Base-by-base conservation (phyloP, 2,329 filamentous ascomycete species). In the Zymoseptoria brevis region DNA sequence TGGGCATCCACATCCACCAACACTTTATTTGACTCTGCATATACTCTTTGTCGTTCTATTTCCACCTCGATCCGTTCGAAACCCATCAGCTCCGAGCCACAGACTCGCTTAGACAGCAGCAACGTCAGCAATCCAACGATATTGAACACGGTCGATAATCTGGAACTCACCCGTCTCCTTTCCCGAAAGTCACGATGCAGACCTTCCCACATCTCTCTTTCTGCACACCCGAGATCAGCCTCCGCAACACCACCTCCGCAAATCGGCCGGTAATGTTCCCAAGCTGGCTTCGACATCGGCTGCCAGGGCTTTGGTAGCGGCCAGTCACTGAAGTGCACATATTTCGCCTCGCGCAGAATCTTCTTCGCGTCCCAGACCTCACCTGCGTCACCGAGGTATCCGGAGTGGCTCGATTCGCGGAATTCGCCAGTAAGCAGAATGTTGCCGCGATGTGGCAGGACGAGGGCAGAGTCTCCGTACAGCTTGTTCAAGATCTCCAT, bases 241-340 rank as follows among this genome's bases (percentile, higher is more conserved):
- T 55, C 55, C 50, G 57, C 57, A 45, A 54, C 53, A n/a, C 26
- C 55, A 30, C 57, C 59, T 8, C 13, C 50, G 54, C 76, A 77
- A 59, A 74, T 71, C 5, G 76, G 76, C 66, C 74, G 73, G 60
- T 74, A 72, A 55, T 74, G 71, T 41, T 68, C 66, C 6, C 75
- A 62, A 19, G 73, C 69, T 41, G 51, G 21, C n/a, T 11, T 74
- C 69, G 13, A 63, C 50, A n/a, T 72, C 67, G 69, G 68, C 73
- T 70, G 76, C 73, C 54, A 82, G 2, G 83, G 83, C 64, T 89
- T 89, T 0, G 86, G 85, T 5, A 88, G 66, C 0, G 87, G 87
- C 83, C 83, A 87, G 67, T 90, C 87, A 11, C 83, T 86, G 69
- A 89, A 89, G 70, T 89, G 87, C 1, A 89, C 75, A 4, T 87